A percentile compares a stretch with the other conserved stretches of the same genome.
Conservation (phyloP, 2,329 filamentous ascomycete genomes). For the Pseudogymnoascus sp. region DNA sequence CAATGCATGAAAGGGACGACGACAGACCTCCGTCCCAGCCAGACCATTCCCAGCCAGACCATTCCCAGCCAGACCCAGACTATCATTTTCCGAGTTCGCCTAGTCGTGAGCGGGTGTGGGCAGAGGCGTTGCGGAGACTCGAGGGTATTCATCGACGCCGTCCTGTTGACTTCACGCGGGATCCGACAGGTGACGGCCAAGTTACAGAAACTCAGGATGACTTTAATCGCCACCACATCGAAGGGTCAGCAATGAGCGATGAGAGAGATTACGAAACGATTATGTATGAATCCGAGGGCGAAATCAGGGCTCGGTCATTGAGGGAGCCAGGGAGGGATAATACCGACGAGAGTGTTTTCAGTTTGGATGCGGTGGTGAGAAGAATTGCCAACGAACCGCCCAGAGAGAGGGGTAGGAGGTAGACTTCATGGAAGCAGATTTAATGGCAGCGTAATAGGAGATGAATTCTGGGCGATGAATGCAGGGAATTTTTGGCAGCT, state of each 20-base stretch:
- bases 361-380: not conserved
- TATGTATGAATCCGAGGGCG: not conserved
- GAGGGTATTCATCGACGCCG: not conserved
- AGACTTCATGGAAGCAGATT: not conserved
- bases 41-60: not conserved
- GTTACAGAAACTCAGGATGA: not conserved
- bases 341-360: not conserved
- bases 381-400: constrained; percentile 8
- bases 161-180: not conserved
- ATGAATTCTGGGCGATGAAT: not conserved
- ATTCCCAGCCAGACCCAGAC: not conserved
- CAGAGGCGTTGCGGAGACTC: not conserved
- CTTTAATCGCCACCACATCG: not conserved
- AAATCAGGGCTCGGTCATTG: not conserved
- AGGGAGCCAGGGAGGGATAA: not conserved
- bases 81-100: not conserved
- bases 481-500: not conserved
- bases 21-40: not conserved
- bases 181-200: not conserved
- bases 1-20: not conserved
- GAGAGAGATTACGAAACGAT: not conserved
- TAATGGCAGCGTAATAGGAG: not conserved
- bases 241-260: not conserved
- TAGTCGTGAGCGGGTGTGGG: constrained; percentile 1
- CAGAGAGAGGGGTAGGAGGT: not conserved